Conservation (phyloP, 2,329 filamentous ascomycete genomes). For the Exophiala bonariae region DNA sequence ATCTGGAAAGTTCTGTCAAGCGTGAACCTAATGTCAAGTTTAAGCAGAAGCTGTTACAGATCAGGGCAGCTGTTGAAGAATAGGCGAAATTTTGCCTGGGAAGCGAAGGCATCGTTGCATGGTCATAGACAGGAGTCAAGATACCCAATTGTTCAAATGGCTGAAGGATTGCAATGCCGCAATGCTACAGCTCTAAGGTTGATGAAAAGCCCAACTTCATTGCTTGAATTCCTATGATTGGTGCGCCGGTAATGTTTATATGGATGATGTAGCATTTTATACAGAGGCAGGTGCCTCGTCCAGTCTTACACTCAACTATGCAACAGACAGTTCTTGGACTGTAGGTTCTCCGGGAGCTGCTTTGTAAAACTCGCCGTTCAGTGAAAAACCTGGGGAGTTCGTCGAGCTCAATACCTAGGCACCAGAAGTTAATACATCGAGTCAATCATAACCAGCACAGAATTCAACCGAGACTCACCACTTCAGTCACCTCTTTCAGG, state of each 20-base stretch:
- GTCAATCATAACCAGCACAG: background rate
- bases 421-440: slow-evolving; percentile 34
- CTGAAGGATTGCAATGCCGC: slow-evolving; percentile 35
- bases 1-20: slow-evolving; percentile 63
- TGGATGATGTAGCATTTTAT: slow-evolving; percentile 43
- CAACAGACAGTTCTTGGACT: slow-evolving; percentile 15
- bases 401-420: slow-evolving; percentile 78
- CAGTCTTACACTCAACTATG: slow-evolving; percentile 3
- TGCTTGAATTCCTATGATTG: slow-evolving; percentile 12
- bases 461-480: slow-evolving; percentile 47
- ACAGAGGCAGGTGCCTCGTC: slow-evolving; percentile 49
- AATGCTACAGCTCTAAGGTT: slow-evolving; percentile 13
- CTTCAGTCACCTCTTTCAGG: slow-evolving; percentile 71
- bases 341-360: slow-evolving; percentile 13
- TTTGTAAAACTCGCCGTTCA: slow-evolving; percentile 71
- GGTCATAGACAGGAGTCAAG: no score
- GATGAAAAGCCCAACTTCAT: slow-evolving; percentile 19
- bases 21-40: slow-evolving; percentile 46
- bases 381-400: slow-evolving; percentile 78
- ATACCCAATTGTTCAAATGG: slow-evolving; percentile 23
- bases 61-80: slow-evolving; percentile 17
- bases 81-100: background rate
- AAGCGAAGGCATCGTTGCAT: no score
- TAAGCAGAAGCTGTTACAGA: slow-evolving; percentile 26
- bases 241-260: slow-evolving; percentile 21